These are phyloP conservation scores for Camelina hispida DNA, from an alignment of 345 rosid species.

Conservation along the genomic window DNA sequence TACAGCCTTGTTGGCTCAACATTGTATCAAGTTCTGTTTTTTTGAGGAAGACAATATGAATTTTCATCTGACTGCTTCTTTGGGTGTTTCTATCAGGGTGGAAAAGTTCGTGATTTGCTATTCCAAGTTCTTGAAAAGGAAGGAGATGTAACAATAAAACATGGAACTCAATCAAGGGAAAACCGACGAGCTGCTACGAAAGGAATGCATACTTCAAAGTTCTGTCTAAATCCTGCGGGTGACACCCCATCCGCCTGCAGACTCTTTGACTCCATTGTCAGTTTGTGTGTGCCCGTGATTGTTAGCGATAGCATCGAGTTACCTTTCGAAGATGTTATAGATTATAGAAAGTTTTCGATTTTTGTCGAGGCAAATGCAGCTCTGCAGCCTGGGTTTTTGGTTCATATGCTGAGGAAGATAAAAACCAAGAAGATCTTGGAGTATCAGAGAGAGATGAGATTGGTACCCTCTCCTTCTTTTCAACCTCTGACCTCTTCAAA, in stretches of 20 bases:
- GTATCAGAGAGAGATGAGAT: constrained; percentile 74
- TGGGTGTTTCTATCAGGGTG: constrained; percentile 62
- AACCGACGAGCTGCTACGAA: constrained; percentile 84
- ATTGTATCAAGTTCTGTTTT: constrained; percentile 9
- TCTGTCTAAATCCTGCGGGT: constrained; percentile 97
- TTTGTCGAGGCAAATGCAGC: constrained; percentile 75
- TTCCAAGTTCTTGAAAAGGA: constrained; percentile 87
- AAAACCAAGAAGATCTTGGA: constrained; percentile 61
- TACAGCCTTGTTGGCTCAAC: constrained; percentile 4
- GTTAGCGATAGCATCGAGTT: constrained; percentile 88
- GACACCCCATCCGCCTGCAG: constrained; percentile 99
- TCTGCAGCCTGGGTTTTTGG: constrained; percentile 70
- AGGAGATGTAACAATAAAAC: constrained; percentile 78
- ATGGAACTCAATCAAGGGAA: constrained; percentile 97
- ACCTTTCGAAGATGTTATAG: constrained; percentile 94
- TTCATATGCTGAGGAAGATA: constrained; percentile 62
- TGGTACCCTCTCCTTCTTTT: constrained; percentile 48
- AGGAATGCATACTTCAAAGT: constrained; percentile 96
- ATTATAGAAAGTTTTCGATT: constrained; percentile 80
- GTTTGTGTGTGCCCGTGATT: constrained; percentile 94
- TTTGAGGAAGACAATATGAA: not conserved
- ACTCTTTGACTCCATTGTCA: constrained; percentile 94
- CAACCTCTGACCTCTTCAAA: not conserved
- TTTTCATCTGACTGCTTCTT: constrained; percentile 31
- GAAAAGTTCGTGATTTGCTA: constrained; percentile 89